Percentiles rank a stretch among this genome's conserved stretches.
These are phyloP conservation scores for Leccinum sublutescens DNA, from an alignment of 768 basidiomycete genomes.

Conservation along the genomic window DNA sequence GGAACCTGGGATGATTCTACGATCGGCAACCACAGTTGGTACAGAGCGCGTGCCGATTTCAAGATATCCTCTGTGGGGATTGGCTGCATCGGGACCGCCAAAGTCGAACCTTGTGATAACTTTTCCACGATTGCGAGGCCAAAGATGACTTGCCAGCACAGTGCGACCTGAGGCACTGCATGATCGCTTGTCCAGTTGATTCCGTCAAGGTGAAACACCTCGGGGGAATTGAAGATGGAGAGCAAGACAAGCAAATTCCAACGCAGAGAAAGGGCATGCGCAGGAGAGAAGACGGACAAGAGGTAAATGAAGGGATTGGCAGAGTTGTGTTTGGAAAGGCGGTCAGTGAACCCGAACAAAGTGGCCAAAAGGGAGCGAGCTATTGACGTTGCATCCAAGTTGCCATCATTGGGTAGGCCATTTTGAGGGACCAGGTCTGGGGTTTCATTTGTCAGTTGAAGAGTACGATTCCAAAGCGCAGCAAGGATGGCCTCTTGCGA, in stretches of 20 bases:
- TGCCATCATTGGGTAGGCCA: neutral
- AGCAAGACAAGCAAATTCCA: constrained; percentile 46
- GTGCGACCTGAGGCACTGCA: constrained; percentile 4
- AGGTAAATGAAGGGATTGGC: constrained; percentile 1
- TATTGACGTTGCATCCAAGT: constrained; percentile 8
- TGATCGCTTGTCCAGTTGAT: neutral
- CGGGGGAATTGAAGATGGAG: constrained; percentile 29
- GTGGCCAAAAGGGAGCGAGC: constrained; percentile 15
- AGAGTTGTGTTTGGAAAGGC: neutral
- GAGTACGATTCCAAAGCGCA: constrained; percentile 36
- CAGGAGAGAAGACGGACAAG: constrained; percentile 30
- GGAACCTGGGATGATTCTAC: constrained; percentile 29
- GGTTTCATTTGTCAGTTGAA: neutral
- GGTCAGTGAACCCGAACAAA: constrained; percentile 6
- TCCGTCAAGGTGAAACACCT: neutral
- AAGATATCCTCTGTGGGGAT: constrained; percentile 15
- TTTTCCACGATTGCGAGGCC: constrained; percentile 40
- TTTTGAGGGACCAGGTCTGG: neutral
- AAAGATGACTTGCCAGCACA: constrained; percentile 43
- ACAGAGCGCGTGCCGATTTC: constrained; percentile 36
- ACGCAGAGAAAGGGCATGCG: constrained; percentile 30
- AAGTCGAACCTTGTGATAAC: constrained; percentile 11
- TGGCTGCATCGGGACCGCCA: constrained; percentile 1
- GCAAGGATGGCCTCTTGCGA: constrained; percentile 37
- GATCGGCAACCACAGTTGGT: constrained; percentile 39